Evolutionary conservation across 164 flowering plant species (phyloP).

Genomic region (Umbellularia californica): DNA sequence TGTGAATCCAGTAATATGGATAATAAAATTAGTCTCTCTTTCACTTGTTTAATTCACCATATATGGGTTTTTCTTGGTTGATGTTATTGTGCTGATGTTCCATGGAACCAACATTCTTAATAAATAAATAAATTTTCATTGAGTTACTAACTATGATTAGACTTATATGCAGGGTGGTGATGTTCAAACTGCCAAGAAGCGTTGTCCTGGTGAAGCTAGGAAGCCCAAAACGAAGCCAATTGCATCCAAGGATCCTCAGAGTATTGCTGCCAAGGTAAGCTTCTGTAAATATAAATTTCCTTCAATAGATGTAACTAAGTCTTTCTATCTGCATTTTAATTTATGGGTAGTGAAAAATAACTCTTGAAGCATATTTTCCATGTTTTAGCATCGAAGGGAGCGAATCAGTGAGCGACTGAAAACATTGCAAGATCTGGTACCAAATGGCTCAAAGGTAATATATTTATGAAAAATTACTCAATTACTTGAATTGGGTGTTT

Average conservation of each 20-base stretch:
- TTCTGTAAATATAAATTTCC: conserved; percentile 1
- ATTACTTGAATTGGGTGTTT: neutral
- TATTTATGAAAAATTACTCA: neutral
- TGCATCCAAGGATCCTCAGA: conserved; percentile 78
- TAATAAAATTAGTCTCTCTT: neutral
- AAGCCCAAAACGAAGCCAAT: conserved; percentile 42
- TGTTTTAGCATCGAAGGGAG: conserved; percentile 75
- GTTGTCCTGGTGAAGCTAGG: conserved; percentile 34
- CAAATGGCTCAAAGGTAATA: conserved; percentile 83
- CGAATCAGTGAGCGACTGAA: conserved; percentile 86
- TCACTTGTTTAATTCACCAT: neutral
- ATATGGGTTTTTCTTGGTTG: neutral
- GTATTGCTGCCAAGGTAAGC: conserved; percentile 80
- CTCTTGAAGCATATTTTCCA: conserved; percentile 12
- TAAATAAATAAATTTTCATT: neutral
- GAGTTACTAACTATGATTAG: neutral
- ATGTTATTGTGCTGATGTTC: neutral
- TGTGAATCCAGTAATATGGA: no score
- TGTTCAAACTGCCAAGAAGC: conserved; percentile 41
- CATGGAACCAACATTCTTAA: neutral
- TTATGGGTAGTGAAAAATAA: neutral
- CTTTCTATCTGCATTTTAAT: neutral
- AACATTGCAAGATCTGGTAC: conserved; percentile 82
- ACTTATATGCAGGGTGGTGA: conserved; percentile 12
- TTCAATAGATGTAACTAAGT: neutral